Conservation (phyloP, 805 yeast species). For the Sugiyamaella marilandica region DNA sequence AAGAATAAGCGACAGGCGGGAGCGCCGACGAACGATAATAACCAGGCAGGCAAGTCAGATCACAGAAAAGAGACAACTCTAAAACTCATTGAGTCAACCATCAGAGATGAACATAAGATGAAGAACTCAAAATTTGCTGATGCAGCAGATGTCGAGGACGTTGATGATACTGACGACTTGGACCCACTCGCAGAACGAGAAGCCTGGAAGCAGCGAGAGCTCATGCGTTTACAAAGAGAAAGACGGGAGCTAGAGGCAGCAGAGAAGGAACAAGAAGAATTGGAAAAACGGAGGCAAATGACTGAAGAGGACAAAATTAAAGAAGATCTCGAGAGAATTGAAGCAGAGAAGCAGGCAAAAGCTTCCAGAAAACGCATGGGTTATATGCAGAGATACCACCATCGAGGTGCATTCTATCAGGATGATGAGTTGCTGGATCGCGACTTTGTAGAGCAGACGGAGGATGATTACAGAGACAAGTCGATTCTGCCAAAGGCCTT, state of each 20-base stretch:
- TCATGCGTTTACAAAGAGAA: slow-evolving; percentile 38
- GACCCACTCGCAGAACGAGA: slow-evolving; percentile 46
- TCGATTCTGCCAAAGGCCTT: slow-evolving; percentile 26
- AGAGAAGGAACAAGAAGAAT: slow-evolving; percentile 36
- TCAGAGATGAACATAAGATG: slow-evolving; percentile 25
- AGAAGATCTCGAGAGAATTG: slow-evolving; percentile 17
- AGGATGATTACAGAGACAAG: slow-evolving; percentile 31
- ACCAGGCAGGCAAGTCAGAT: slow-evolving; percentile 10
- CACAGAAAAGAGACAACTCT: slow-evolving; percentile 22
- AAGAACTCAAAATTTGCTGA: slow-evolving; percentile 21
- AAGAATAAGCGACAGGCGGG: slow-evolving; percentile 24
- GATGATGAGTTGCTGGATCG: slow-evolving; percentile 33
- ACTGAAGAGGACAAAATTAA: slow-evolving; percentile 24
- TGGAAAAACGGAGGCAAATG: slow-evolving; percentile 29
- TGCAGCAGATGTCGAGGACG: slow-evolving; percentile 23
- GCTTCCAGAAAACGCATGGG: slow-evolving; percentile 7
- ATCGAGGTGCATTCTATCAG: slow-evolving; percentile 35
- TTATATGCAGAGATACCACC: slow-evolving; percentile 29
- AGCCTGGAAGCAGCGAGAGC: slow-evolving; percentile 42
- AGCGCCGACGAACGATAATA: background rate
- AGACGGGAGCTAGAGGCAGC: slow-evolving; percentile 28
- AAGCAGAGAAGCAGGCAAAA: slow-evolving; percentile 17
- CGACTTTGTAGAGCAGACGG: slow-evolving; percentile 29
- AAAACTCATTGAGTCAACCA: slow-evolving; percentile 27
- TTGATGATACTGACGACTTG: slow-evolving; percentile 59